phyloP scores from a whole-genome alignment of 805 yeast species.

The Candida boleticola region DNA sequence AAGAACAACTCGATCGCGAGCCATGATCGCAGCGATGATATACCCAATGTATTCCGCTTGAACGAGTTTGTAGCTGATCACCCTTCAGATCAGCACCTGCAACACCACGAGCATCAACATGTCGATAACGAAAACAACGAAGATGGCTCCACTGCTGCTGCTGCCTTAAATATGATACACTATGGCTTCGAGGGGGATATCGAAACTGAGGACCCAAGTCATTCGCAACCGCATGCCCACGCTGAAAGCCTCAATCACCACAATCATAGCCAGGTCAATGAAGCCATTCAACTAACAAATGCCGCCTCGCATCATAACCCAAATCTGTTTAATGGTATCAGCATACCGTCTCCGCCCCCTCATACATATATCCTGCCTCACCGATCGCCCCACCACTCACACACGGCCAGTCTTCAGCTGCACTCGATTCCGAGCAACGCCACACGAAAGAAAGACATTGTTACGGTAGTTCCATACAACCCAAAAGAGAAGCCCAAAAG shows the following conservation, averaged over 20 bases:
- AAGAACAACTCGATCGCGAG: background rate
- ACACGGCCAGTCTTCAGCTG: background rate
- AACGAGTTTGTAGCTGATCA: constrained; percentile 13
- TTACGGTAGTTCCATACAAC: constrained; percentile 27
- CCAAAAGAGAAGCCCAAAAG: constrained; percentile 31
- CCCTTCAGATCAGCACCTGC: background rate
- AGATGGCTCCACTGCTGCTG: constrained; percentile 15
- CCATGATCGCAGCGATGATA: constrained; percentile 3
- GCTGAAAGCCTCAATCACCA: background rate
- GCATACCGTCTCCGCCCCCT: background rate
- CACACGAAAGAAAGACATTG: background rate
- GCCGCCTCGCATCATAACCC: no score
- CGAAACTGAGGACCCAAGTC: background rate
- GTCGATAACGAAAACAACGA: constrained; percentile 6
- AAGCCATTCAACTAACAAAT: background rate
- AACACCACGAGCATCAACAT: constrained; percentile 5
- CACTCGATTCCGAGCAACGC: no score
- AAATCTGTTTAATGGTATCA: background rate
- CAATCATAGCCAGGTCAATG: background rate
- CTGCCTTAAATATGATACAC: constrained; percentile 22
- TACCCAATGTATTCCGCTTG: constrained; percentile 13
- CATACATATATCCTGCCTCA: background rate
- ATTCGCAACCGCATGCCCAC: background rate
- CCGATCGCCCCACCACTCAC: background rate
- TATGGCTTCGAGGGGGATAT: constrained; percentile 10